Evolutionary conservation across 345 rosid species (phyloP), one percentile per base, ranked within the genome.

Genomic region (Eucalyptus regnans): DNA sequence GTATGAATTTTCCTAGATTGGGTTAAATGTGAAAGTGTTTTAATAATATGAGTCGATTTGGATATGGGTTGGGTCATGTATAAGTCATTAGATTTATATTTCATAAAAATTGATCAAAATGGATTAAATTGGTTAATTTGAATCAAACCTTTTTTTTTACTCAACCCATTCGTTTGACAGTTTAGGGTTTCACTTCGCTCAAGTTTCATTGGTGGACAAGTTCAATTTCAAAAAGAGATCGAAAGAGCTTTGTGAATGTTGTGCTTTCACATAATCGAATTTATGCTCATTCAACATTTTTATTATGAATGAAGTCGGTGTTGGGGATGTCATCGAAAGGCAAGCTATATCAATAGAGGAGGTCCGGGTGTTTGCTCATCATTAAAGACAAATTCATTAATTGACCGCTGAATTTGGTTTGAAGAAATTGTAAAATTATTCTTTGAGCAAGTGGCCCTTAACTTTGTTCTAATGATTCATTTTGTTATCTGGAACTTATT

Each of bases 91-190:
- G 29, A 56, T 56, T 56, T 56, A 56, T 22, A 56, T 56, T 5
- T 22, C 62, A 56, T 56, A 22, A 56, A 56, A 56, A 56, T 23
- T 23, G 29, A 22, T 56, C 1, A 23, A 56, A 2, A 56, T 0
- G 0, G 1, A 10, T 56, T 56, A 23, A 56, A 56, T 56, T 0
- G 29, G 1, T 56, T 22, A 2, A 56, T 22, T 22, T 56, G 62
- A 3, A 10, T 56, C 5, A 3, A 6, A 56, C 2, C 9, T 43
- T 43, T 23, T 23, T n/a, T 23, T 22, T 10, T 23, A 56, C 3
- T 25, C 3, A 25, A 56, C 29, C 6, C 62, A 56, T 29, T 2
- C 13, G 5, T 56, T 54, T 56, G 12, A 56, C 1, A 56, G 29
- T 23, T 56, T 0, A 2, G 6, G 29, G 62, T 56, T 56, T 56